Conservation (phyloP, 2,329 filamentous ascomycete genomes). For the Colletotrichum higginsianum region DNA sequence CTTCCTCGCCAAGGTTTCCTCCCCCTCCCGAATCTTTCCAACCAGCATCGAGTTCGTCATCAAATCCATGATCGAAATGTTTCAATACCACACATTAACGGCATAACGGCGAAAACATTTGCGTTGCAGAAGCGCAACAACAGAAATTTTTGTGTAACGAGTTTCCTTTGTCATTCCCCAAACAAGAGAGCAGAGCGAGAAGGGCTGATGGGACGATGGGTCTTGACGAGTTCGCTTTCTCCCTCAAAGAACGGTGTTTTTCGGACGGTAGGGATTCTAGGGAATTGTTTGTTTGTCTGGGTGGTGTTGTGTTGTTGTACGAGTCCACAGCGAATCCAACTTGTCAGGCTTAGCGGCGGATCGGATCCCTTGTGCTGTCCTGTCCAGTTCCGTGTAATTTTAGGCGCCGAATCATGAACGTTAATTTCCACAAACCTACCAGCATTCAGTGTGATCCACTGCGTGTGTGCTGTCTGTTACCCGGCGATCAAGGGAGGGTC, state of each 20-base stretch:
- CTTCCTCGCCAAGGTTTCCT: background rate
- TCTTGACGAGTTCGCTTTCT: background rate
- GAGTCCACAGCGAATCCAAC: constrained; percentile 23
- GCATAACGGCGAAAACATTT: constrained; percentile 34
- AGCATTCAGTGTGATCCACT: no score
- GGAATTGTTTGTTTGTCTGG: background rate
- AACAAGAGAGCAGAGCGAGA: background rate
- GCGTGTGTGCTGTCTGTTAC: background rate
- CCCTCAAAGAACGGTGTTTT: constrained; percentile 20
- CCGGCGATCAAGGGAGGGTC: background rate
- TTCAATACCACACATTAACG: constrained; percentile 18
- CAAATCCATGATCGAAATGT: constrained; percentile 2
- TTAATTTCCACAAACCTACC: background rate
- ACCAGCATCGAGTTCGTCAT: constrained; percentile 10
- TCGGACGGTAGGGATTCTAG: background rate
- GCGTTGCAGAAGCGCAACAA: constrained; percentile 8
- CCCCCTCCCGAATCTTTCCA: background rate
- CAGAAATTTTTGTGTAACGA: constrained; percentile 17
- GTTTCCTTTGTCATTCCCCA: constrained; percentile 31
- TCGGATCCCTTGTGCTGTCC: constrained; percentile 6
- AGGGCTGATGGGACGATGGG: background rate
- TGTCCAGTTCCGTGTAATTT: constrained; percentile 30
- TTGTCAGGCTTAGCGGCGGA: constrained; percentile 37
- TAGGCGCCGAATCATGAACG: constrained; percentile 24
- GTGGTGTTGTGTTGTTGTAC: background rate